Conservation (phyloP, 208 protist species). For the Crithidia fasciculata region DNA sequence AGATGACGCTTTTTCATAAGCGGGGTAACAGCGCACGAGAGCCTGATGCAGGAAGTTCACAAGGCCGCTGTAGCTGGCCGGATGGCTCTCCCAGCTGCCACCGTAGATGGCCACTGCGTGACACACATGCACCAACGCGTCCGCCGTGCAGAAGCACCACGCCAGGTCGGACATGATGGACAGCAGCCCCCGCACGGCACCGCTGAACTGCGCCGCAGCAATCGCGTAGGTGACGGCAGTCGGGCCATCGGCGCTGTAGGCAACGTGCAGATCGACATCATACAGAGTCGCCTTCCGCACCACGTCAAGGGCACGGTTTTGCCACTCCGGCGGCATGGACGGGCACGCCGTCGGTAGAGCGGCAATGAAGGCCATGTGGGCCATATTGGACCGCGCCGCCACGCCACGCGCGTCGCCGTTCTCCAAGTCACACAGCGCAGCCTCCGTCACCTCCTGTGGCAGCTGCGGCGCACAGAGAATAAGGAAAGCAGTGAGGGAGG, state of each 20-base stretch:
- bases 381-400: slow-evolving; percentile 16
- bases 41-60: slow-evolving; percentile 31
- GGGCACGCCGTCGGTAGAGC: slow-evolving; percentile 18
- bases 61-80: slow-evolving; percentile 26
- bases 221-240: neutral
- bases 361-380: slow-evolving; percentile 35
- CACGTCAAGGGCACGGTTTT: slow-evolving; percentile 32
- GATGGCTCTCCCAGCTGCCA: slow-evolving; percentile 19
- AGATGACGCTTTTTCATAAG: neutral
- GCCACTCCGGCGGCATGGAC: slow-evolving; percentile 14
- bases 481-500: slow-evolving; percentile 28
- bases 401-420: neutral
- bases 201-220: neutral
- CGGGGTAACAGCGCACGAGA: slow-evolving; percentile 6
- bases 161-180: slow-evolving; percentile 30
- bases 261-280: slow-evolving; percentile 27
- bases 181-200: slow-evolving; percentile 15
- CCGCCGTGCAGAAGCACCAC: slow-evolving; percentile 39
- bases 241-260: slow-evolving; percentile 7
- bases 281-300: slow-evolving; percentile 34
- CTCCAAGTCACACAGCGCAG: slow-evolving; percentile 25
- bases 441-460: neutral
- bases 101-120: slow-evolving; percentile 27
- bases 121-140: slow-evolving; percentile 25
- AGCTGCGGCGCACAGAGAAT: slow-evolving; percentile 22